Evolutionary conservation across 179 eudicot species (phyloP).

Genomic region (Nepenthes alata): DNA sequence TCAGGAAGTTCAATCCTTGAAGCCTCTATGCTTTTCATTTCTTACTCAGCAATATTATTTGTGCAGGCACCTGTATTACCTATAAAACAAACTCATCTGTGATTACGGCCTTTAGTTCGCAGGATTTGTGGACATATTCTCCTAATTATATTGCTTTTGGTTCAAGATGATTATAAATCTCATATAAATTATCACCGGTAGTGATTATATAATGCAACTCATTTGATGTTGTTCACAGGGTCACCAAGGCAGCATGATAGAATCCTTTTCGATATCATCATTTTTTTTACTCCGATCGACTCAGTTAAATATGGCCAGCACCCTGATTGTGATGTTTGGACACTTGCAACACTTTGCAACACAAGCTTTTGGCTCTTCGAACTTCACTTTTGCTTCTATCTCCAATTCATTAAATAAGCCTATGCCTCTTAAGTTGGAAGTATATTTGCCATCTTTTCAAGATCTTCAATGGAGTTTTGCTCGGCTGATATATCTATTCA

Average conservation of each 20-base stretch:
- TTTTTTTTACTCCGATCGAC: constrained; percentile 34
- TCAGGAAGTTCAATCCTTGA: no score
- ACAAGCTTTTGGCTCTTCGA: constrained; percentile 26
- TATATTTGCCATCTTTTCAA: constrained; percentile 57
- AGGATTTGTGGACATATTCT: no score
- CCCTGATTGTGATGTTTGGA: constrained; percentile 17
- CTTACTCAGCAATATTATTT: no score
- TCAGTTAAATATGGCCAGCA: constrained; percentile 20
- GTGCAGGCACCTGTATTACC: no score
- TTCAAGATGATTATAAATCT: not conserved
- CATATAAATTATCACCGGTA: not conserved
- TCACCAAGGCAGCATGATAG: constrained; percentile 25
- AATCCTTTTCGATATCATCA: constrained; percentile 23
- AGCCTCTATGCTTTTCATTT: no score
- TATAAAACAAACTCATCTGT: no score
- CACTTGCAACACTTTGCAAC: constrained; percentile 19
- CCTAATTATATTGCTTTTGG: not conserved
- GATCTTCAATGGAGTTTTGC: constrained; percentile 65
- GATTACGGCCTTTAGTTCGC: no score
- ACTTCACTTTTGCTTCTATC: constrained; percentile 53
- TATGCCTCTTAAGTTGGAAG: constrained; percentile 69
- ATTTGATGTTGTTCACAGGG: constrained; percentile 34
- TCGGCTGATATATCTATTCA: constrained; percentile 68
- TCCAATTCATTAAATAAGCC: constrained; percentile 71
- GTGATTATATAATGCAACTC: not conserved